phyloP scores from a whole-genome alignment of 306 rosid species.

The Cyclanthera cordifolia region DNA sequence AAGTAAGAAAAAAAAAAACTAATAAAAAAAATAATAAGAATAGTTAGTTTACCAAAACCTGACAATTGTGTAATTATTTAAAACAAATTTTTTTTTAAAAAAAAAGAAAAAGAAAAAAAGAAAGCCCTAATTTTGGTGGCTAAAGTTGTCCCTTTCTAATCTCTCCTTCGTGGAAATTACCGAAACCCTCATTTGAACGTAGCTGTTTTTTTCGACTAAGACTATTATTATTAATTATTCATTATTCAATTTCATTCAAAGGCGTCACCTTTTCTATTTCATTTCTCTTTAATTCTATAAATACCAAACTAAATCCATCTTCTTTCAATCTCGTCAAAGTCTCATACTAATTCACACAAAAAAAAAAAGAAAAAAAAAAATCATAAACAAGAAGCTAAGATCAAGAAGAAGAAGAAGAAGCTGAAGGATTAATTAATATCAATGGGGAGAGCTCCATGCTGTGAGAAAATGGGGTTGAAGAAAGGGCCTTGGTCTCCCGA shows the following conservation, averaged over 20 bases:
- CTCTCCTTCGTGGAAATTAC: slow-evolving; percentile 11
- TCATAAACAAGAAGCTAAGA: not conserved
- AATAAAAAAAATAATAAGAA: not conserved
- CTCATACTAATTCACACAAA: not conserved
- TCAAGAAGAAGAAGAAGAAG: too few relatives aligned
- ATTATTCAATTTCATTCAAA: not conserved
- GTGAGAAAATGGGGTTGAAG: slow-evolving; percentile 87
- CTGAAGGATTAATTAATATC: not conserved
- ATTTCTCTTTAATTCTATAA: not conserved
- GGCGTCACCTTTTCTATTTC: not conserved
- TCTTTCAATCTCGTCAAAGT: not conserved
- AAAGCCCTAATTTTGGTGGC: slow-evolving; percentile 1
- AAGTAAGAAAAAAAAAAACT: not conserved
- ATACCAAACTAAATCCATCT: not conserved
- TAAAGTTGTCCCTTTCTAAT: not conserved
- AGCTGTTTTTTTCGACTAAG: slow-evolving; percentile 14
- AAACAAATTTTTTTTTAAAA: not conserved
- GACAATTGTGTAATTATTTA: not conserved
- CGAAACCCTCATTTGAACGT: not conserved
- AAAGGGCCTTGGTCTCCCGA: slow-evolving; percentile 87
- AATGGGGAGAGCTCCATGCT: slow-evolving; percentile 90
- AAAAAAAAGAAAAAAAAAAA: not conserved
- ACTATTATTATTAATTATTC: slow-evolving; percentile 11
- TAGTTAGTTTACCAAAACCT: not conserved
- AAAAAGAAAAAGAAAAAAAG: not conserved